Base-by-base conservation (phyloP, 345 rosid genomes). In the Tarenaya hassleriana region DNA sequence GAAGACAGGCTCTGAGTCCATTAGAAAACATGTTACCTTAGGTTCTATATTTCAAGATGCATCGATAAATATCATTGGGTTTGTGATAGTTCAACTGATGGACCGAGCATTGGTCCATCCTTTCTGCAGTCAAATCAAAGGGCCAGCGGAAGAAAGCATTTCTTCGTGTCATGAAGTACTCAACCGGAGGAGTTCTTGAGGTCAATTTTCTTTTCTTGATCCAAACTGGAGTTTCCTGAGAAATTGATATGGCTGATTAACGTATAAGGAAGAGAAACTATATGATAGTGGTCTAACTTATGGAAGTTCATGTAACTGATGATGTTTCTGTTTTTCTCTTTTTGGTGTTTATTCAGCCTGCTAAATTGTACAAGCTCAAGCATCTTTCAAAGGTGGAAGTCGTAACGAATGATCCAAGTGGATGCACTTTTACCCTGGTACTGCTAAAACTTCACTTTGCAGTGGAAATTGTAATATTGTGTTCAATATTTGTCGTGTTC, bases 151-250 rank as follows among this genome's bases (percentile, higher is more conserved):
- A 78, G 59, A 85, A 88, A 73, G 94, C 98, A 67, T 81, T 81
- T 78, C 94, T 92, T 67, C 88, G 98, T 50, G 98, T 92, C 16
- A 57, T 92, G 58, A 92, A 92, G 62, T 85, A 88, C 67, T 85
- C 98, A 49, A 81, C 78, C 14, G 96, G 98, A 59, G 98, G 95
- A 53, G 95, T 92, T 18, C 95, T 88, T 15, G 98, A 92, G 98
- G 97, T 92, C 81, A 35, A 50, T 48, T 21, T 62, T 49, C 15
- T 41, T 63, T 41, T 56, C 15, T 62, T 41, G 41, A 16, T 49
- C 41, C 16, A 27, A 1, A 14, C 29, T 41, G 49, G 3, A 20
- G 14, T 47, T 12, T 40, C 14, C 24, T 1, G 10, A 45, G 42
- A 46, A 62, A 31, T 34, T 13, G 12, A 11, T 41, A 47, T 15